Evolutionary conservation across 257 asterid species (phyloP).

Genomic region (Ilex aquifolium): DNA sequence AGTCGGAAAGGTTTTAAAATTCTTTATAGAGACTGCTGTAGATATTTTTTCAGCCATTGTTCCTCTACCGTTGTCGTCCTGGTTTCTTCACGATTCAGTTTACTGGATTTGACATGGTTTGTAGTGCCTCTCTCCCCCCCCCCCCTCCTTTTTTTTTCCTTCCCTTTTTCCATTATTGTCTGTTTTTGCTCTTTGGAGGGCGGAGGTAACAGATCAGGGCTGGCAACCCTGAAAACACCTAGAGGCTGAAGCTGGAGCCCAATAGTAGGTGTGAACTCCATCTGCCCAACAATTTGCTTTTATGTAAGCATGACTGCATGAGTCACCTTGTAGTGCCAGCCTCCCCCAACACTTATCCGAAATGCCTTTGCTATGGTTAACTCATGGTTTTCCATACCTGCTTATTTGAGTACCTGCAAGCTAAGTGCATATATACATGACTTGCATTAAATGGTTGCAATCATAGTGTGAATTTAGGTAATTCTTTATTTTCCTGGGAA

Average conservation of each 20-base stretch:
- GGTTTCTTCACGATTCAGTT: background rate
- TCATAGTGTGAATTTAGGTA: background rate
- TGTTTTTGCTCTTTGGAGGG: background rate
- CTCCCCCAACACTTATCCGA: background rate
- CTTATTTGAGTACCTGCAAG: too few species aligned
- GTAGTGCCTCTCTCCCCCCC: background rate
- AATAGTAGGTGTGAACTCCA: background rate
- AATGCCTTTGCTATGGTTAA: background rate
- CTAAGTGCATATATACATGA: too few species aligned
- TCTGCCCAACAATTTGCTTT: background rate
- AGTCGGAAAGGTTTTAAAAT: background rate
- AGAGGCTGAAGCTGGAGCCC: background rate
- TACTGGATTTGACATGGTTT: background rate
- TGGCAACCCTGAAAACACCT: background rate
- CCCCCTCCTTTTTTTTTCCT: conserved; percentile 1
- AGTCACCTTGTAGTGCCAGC: background rate
- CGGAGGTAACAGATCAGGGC: background rate
- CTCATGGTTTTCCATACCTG: background rate
- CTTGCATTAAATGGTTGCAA: background rate
- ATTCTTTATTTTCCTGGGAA: too few species aligned
- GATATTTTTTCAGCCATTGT: background rate
- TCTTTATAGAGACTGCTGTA: too few species aligned
- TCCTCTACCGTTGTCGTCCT: background rate
- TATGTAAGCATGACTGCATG: background rate
- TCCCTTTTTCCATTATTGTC: background rate